phyloP scores from a whole-genome alignment of 2,329 filamentous ascomycete genomes.

The Saccharata proteae region DNA sequence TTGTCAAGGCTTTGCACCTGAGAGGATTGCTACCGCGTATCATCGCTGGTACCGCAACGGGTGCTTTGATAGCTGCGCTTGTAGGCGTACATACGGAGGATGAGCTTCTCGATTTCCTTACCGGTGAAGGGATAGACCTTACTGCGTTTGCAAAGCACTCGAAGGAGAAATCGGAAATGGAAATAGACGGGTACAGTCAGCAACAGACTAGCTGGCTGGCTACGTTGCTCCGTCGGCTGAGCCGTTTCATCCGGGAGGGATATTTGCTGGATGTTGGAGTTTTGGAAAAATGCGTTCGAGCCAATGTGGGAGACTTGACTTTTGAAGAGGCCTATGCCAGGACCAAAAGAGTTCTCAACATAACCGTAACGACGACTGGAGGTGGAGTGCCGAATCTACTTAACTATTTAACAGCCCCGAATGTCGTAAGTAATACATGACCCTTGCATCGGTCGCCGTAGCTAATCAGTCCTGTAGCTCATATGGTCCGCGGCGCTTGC shows the following conservation, averaged over 20 bases:
- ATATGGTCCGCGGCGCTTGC: constrained; percentile 71
- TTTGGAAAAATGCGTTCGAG: constrained; percentile 70
- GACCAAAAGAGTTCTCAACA: constrained; percentile 81
- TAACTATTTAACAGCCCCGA: constrained; percentile 86
- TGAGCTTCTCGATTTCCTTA: constrained; percentile 65
- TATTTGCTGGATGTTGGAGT: constrained; percentile 76
- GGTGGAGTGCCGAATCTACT: constrained; percentile 72
- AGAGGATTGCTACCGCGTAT: constrained; percentile 75
- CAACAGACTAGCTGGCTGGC: constrained; percentile 25
- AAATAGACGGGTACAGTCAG: constrained; percentile 13
- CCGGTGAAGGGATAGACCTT: constrained; percentile 70
- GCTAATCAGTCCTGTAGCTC: constrained; percentile 37
- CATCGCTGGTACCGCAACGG: constrained; percentile 82
- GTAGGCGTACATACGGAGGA: constrained; percentile 81
- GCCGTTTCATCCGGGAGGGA: constrained; percentile 60
- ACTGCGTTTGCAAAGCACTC: constrained; percentile 54
- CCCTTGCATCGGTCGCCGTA: neutral
- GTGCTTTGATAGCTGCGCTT: constrained; percentile 77
- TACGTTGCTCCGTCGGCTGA: constrained; percentile 54
- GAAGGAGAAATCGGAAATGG: constrained; percentile 13
- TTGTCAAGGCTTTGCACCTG: constrained; percentile 76
- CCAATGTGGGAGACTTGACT: constrained; percentile 78
- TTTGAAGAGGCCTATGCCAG: constrained; percentile 85
- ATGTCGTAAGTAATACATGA: constrained; percentile 54
- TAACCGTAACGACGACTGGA: constrained; percentile 69